Percentiles rank a stretch among this genome's conserved stretches.
phyloP scores from a whole-genome alignment of 257 asterid genomes.

The Avicennia marina region DNA sequence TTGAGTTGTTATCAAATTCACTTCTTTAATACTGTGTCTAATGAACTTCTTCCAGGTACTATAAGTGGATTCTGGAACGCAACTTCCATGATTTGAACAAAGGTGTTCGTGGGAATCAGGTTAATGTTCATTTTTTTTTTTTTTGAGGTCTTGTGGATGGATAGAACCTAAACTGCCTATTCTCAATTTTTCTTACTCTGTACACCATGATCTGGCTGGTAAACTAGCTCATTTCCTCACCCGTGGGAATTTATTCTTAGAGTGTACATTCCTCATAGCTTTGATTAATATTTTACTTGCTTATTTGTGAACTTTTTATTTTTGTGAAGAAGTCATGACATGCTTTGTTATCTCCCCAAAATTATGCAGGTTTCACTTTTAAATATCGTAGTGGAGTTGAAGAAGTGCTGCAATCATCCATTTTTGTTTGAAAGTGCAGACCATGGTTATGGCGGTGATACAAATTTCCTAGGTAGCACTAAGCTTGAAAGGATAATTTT shows the following conservation, averaged over 20 bases:
- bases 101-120: conserved; percentile 99
- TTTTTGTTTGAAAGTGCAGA: conserved; percentile 98
- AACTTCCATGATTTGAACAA: conserved; percentile 95
- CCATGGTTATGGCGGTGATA: conserved; percentile 99
- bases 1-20: conserved; percentile 6
- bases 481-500: conserved; percentile 85
- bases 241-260: background rate
- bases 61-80: conserved; percentile 98
- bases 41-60: conserved; percentile 51
- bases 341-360: too few species aligned
- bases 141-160: too few species aligned
- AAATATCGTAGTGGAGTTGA: conserved; percentile 98
- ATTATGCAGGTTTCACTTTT: conserved; percentile 91
- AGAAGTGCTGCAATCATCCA: conserved; percentile 99
- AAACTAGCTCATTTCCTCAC: conserved; percentile 1
- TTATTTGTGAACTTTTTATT: too few species aligned
- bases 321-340: background rate
- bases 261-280: conserved; percentile 8
- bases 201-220: background rate
- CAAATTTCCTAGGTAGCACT: conserved; percentile 69
- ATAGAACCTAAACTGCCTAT: too few species aligned
- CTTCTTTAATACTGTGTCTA: background rate
- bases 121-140: conserved; percentile 5
- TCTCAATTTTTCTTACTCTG: background rate
- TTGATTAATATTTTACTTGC: background rate